Conservation (phyloP, 345 rosid species). For the Clausena lansium region DNA sequence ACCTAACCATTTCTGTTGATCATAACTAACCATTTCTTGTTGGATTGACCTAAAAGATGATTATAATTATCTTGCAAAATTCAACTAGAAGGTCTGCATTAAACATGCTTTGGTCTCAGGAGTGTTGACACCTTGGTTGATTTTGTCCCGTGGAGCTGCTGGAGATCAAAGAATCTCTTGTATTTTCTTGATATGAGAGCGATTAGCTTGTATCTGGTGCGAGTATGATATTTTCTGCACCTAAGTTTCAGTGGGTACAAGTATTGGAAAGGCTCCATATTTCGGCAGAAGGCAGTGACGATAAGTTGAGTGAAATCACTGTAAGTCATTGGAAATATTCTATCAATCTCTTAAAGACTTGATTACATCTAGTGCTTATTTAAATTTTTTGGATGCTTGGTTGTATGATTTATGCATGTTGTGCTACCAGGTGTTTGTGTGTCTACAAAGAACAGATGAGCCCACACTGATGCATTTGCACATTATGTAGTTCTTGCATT, state of each 20-base stretch:
- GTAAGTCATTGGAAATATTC: constrained; percentile 41
- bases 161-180: constrained; percentile 56
- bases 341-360: too few relatives aligned
- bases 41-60: neutral
- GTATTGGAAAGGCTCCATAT: constrained; percentile 43
- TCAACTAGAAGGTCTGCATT: constrained; percentile 14
- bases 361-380: neutral
- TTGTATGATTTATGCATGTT: neutral
- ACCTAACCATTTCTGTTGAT: neutral
- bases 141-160: constrained; percentile 46
- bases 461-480: neutral
- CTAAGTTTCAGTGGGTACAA: constrained; percentile 57
- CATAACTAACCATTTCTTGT: neutral
- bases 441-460: neutral
- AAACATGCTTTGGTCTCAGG: constrained; percentile 33
- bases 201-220: constrained; percentile 72
- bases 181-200: constrained; percentile 74
- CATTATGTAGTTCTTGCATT: neutral
- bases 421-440: too few relatives aligned
- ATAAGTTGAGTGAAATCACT: constrained; percentile 39
- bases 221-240: constrained; percentile 67
- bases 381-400: neutral
- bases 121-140: constrained; percentile 35
- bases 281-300: constrained; percentile 32
- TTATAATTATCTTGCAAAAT: constrained; percentile 3